phyloP scores from a whole-genome alignment of 805 yeast genomes.

The Scheffersomyces lignosus region DNA sequence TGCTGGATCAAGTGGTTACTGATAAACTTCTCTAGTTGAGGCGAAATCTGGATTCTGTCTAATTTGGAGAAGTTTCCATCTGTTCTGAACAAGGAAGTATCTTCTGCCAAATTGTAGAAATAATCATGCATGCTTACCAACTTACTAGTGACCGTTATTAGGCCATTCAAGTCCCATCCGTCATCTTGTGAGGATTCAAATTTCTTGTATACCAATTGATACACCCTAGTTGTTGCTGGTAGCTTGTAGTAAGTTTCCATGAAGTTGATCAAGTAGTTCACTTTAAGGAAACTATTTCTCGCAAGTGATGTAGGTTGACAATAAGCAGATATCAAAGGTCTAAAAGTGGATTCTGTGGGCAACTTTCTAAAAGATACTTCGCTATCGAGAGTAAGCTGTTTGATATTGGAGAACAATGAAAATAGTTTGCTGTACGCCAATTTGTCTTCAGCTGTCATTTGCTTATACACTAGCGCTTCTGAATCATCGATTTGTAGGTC shows the following conservation, averaged over 20 bases:
- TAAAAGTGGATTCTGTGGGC: constrained; percentile 28
- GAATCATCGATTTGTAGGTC: constrained; percentile 3
- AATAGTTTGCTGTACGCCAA: constrained; percentile 13
- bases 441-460: constrained; percentile 22
- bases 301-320: constrained; percentile 10
- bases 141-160: constrained; percentile 11
- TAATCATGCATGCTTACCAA: constrained; percentile 16
- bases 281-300: constrained; percentile 9
- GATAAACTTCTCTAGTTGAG: constrained; percentile 13
- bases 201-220: constrained; percentile 18
- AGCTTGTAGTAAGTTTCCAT: constrained; percentile 22
- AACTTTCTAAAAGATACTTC: constrained; percentile 8
- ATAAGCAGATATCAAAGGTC: constrained; percentile 15
- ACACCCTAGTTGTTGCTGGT: constrained; percentile 34
- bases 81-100: constrained; percentile 4
- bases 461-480: constrained; percentile 17
- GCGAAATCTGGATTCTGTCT: constrained; percentile 9
- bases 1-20: constrained; percentile 10
- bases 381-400: constrained; percentile 10
- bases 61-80: background rate
- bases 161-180: constrained; percentile 7
- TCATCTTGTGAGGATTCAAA: constrained; percentile 5
- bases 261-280: constrained; percentile 12
- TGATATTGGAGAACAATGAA: constrained; percentile 14
- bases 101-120: constrained; percentile 7